Evolutionary conservation across 2,329 filamentous ascomycete genomes (phyloP), one percentile per base, ranked within the genome.

Genomic region (Fusarium sp.): DNA sequence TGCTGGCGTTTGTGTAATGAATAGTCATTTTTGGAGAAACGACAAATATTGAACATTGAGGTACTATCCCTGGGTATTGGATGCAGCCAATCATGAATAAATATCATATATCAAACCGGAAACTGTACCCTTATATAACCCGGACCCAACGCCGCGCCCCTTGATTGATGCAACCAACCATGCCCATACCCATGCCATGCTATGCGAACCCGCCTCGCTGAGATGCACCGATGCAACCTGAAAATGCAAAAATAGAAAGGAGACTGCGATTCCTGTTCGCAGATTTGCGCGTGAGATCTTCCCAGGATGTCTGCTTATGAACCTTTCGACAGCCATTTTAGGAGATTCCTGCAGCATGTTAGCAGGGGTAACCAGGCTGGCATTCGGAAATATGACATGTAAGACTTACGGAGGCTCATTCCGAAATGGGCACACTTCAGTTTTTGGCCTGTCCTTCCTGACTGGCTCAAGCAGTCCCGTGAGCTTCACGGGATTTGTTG

Each of bases 341-440:
- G 60, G 57, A 71, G 66, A 58, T 72, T 63, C 56, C 72, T 74
- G 67, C 48, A 71, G 56, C 53, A 24, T 57, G 67, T 74, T 73
- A 74, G 67, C 68, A 72, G 62, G 69, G 69, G 51, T 69, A 50
- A 53, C 52, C 28, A 57, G 58, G 39, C 46, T 67, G 44, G 43
- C 56, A 58, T 49, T 43, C 51, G 42, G 36, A 39, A 46, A 71
- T 58, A 38, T 52, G 57, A 68, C 63, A 40, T 69, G 63, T 58
- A 67, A 66, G 53, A 71, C 71, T 72, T 71, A 75, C 68, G 66
- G 54, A 63, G 75, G 75, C 64, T 73, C 63, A 50, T 58, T 69
- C 51, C 75, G 71, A 57, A 74, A 71, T 36, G 70, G 72, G 54
- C 72, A 74, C 36, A 71, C 58, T 40, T 75, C 69, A 18, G 58